Evolutionary conservation across 164 flowering plant species (phyloP).

Genomic region (Echeveria elegans): DNA sequence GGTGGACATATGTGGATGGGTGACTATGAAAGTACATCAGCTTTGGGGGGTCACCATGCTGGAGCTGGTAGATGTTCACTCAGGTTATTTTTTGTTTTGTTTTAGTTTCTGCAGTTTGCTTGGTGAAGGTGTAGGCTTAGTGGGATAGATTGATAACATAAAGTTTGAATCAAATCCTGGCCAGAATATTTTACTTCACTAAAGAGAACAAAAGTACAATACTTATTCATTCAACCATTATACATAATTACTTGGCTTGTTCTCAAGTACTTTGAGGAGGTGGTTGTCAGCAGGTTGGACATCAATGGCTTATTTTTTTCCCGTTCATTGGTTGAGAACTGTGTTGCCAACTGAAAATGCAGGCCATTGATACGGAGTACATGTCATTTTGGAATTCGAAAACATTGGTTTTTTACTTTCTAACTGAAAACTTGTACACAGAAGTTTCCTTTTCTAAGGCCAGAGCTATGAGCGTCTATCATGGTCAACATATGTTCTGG

Average conservation of each 20-base stretch:
- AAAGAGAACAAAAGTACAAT: neutral
- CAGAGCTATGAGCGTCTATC: neutral
- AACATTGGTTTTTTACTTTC: neutral
- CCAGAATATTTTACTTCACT: neutral
- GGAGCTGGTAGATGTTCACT: neutral
- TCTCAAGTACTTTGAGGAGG: no score
- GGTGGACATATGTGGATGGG: neutral
- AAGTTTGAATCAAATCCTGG: neutral
- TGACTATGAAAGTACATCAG: neutral
- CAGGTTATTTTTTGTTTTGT: neutral
- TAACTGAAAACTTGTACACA: neutral
- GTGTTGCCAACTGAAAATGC: neutral
- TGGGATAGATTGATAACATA: neutral
- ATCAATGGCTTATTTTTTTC: neutral
- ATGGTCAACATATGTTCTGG: slow-evolving; percentile 70
- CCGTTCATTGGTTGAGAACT: neutral
- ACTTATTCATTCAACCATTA: neutral
- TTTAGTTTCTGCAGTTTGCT: neutral
- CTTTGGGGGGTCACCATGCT: neutral
- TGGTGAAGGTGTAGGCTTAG: neutral
- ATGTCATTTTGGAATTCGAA: neutral
- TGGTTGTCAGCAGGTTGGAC: neutral
- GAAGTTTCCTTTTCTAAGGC: neutral
- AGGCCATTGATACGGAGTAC: neutral
- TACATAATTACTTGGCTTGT: slow-evolving; percentile 41